Evolutionary conservation across 352 stramenopile genomes (phyloP).

Genomic region (Phytophthora lateralis): DNA sequence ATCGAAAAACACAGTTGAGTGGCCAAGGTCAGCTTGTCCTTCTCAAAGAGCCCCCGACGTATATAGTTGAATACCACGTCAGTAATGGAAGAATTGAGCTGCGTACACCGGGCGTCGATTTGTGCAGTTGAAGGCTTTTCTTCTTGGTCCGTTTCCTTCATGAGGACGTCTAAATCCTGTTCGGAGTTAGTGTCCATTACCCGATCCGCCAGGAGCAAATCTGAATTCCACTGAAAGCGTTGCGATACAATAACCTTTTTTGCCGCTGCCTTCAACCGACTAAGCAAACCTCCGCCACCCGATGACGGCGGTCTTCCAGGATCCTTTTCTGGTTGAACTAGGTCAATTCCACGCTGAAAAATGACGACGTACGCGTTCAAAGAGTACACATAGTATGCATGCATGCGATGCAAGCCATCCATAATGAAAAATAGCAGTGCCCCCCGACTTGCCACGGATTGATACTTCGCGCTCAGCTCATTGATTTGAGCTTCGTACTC

Average conservation of each 20-base stretch:
- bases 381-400: conserved; percentile 96
- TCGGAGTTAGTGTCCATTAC: conserved; percentile 55
- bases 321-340: conserved; percentile 63
- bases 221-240: conserved; percentile 88
- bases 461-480: conserved; percentile 91
- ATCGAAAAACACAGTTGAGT: conserved; percentile 94
- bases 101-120: conserved; percentile 60
- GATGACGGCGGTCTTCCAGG: conserved; percentile 11
- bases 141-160: conserved; percentile 73
- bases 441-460: conserved; percentile 89
- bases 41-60: conserved; percentile 92
- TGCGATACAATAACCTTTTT: conserved; percentile 87
- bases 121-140: conserved; percentile 54
- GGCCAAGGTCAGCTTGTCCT: conserved; percentile 93
- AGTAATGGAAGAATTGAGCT: conserved; percentile 72
- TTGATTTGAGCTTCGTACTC: conserved; percentile 85
- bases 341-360: conserved; percentile 94
- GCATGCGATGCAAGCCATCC: conserved; percentile 91
- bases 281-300: conserved; percentile 46
- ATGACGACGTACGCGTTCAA: conserved; percentile 95
- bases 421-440: conserved; percentile 96
- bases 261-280: conserved; percentile 77
- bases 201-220: conserved; percentile 78
- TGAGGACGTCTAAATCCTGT: conserved; percentile 64
- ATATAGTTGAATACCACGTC: conserved; percentile 96